A percentile compares a stretch with the other conserved stretches of the same genome.
Conservation (phyloP, 306 rosid species). For the Ceratonia siliqua region DNA sequence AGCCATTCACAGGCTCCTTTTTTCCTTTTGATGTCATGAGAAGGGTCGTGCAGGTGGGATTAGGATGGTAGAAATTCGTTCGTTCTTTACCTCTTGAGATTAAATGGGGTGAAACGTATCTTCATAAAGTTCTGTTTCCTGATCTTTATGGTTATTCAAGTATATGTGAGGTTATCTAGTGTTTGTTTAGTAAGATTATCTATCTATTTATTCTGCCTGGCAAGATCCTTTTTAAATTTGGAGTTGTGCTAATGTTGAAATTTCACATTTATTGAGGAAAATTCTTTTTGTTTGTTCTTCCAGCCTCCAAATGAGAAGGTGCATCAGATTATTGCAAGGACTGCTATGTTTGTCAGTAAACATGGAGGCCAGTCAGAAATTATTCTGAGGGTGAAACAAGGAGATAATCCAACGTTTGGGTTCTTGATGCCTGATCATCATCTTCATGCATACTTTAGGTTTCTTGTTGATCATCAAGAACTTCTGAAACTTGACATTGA, state of each 20-base stretch:
- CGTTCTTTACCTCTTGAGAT: constrained; percentile 60
- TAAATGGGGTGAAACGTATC: constrained; percentile 57
- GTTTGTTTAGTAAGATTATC: constrained; percentile 41
- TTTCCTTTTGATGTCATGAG: constrained; percentile 70
- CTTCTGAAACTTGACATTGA: constrained; percentile 49
- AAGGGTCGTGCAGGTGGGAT: constrained; percentile 90
- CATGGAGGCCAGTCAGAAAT: constrained; percentile 89
- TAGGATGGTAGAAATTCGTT: constrained; percentile 74
- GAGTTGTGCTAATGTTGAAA: constrained; percentile 25
- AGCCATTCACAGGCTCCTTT: constrained; percentile 72
- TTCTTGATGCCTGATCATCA: constrained; percentile 86
- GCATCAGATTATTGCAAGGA: constrained; percentile 86
- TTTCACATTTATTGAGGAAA: constrained; percentile 37
- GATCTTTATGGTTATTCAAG: constrained; percentile 59
- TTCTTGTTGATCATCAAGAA: constrained; percentile 76
- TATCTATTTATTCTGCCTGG: constrained; percentile 29
- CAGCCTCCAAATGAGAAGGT: constrained; percentile 88
- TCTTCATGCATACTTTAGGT: constrained; percentile 80
- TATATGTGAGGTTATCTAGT: constrained; percentile 51
- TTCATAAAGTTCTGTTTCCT: constrained; percentile 66
- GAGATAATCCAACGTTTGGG: constrained; percentile 88
- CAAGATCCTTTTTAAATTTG: constrained; percentile 24
- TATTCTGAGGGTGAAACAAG: constrained; percentile 87
- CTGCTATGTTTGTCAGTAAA: constrained; percentile 70
- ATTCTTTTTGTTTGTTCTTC: constrained; percentile 35